Evolutionary conservation across 2,329 filamentous ascomycete genomes (phyloP).

Genomic region (Cordyceps cateniannulata): DNA sequence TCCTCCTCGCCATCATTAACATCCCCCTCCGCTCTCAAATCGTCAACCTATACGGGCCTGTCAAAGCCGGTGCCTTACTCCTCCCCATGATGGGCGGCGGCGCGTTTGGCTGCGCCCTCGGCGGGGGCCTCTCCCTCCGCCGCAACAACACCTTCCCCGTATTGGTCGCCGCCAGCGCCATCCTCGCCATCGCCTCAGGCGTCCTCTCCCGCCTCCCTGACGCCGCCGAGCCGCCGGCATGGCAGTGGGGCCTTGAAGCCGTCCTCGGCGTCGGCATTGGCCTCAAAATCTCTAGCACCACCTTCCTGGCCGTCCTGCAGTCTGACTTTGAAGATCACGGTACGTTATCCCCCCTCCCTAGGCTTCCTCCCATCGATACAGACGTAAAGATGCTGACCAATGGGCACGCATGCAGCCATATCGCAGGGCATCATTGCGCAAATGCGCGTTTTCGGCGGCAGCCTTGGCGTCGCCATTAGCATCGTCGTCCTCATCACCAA

Average conservation of each 20-base stretch:
- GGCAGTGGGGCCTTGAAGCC: slow-evolving; percentile 17
- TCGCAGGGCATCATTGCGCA: slow-evolving; percentile 18
- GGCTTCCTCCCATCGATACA: neutral
- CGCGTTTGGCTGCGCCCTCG: slow-evolving; percentile 16
- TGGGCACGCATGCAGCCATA: slow-evolving; percentile 11
- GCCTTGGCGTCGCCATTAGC: slow-evolving; percentile 20
- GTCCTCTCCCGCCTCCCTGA: slow-evolving; percentile 15
- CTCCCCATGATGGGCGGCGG: slow-evolving; percentile 19
- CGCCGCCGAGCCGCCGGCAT: slow-evolving; percentile 8
- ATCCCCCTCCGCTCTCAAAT: slow-evolving; percentile 20
- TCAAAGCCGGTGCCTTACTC: slow-evolving; percentile 19
- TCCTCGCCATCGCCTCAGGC: slow-evolving; percentile 15
- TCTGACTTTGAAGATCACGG: slow-evolving; percentile 19
- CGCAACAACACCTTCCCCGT: slow-evolving; percentile 17
- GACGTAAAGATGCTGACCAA: neutral
- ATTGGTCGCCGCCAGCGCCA: slow-evolving; percentile 15
- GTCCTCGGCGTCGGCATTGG: slow-evolving; percentile 17
- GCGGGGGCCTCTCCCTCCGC: slow-evolving; percentile 15
- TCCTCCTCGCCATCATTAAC: slow-evolving; percentile 18
- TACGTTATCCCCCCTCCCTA: neutral
- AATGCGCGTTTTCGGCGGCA: slow-evolving; percentile 22
- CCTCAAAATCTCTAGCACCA: slow-evolving; percentile 17
- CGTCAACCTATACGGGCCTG: slow-evolving; percentile 18
- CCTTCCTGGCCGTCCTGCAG: slow-evolving; percentile 17
- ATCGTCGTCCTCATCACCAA: slow-evolving; percentile 18